Base-by-base conservation (phyloP, 176 grass and related monocot genomes). In the Oryza coarctata region DNA sequence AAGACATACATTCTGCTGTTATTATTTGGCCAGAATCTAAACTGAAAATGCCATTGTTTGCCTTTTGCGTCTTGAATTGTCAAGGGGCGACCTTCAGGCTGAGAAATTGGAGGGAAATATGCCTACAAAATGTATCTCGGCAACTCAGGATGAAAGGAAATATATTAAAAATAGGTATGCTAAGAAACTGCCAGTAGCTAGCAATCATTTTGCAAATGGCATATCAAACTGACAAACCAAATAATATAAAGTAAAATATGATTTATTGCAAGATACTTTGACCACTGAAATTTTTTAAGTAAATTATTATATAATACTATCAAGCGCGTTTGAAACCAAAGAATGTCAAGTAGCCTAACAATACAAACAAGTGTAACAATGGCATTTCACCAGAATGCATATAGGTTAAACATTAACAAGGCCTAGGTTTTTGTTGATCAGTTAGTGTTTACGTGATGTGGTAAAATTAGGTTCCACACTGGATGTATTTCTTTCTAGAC, bases 31-130 rank as follows among this genome's bases (percentile, higher is more conserved):
- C 97, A 99, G 72, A 94, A 99, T 68, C 97, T 84, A 80, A 99
- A 99, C 69, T 99, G 97, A 80, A 99, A 99, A 83, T 99, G 97
- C 97, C 97, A 99, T 84, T 99, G 93, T 84, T 99, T 99, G 55
- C 97, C 97, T 86, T 94, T 94, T 76, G 96, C 87, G 50, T 99
- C 96, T 95, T 93, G 92, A 88, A 99, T 93, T 85, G 91, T 99
- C 87, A 99, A 86, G 12, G 96, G 96, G 41, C 90, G 91, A n/a
- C 96, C 96, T 95, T 99, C 96, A 31, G 96, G 96, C 89, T 95
- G 96, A 85, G 96, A 99, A 88, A 99, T 99, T 15, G 91, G 96
- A 64, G 96, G 96, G 58, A 99, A 99, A 95, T 99, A 99, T 75
- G 93, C 96, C 96, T 99, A 72, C 74, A 93, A 7, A 83, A n/a